Percentiles rank a stretch among this genome's conserved stretches.
These are phyloP conservation scores for Phytophthora tubulina DNA, from an alignment of 352 stramenopile species.

Conservation along the genomic window DNA sequence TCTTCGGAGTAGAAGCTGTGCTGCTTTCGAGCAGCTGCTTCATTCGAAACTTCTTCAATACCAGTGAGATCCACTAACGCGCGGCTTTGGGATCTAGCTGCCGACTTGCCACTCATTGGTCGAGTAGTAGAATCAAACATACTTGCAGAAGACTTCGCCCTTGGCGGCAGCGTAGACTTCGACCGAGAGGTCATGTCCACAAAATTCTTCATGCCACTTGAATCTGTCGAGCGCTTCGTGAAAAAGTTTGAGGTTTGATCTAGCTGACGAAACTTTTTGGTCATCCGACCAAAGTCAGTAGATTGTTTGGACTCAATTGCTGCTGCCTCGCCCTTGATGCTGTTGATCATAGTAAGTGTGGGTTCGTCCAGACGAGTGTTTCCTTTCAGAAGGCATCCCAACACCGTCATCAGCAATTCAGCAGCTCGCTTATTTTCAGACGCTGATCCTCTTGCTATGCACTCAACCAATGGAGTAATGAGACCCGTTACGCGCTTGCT, in stretches of 20 bases:
- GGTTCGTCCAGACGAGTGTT: constrained; percentile 64
- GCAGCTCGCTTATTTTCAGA: constrained; percentile 73
- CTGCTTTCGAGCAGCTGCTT: constrained; percentile 63
- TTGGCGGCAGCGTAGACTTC: constrained; percentile 36
- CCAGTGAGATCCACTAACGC: constrained; percentile 60
- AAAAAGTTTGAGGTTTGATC: constrained; percentile 67
- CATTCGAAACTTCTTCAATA: constrained; percentile 50
- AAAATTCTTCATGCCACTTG: constrained; percentile 21
- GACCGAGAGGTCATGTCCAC: constrained; percentile 34
- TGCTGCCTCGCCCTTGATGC: constrained; percentile 54
- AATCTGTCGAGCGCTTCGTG: constrained; percentile 42
- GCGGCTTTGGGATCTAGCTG: constrained; percentile 56
- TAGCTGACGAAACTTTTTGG: constrained; percentile 74
- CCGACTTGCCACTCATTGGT: constrained; percentile 71
- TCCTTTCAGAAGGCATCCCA: constrained; percentile 61
- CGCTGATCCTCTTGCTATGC: constrained; percentile 52
- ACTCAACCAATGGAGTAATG: constrained; percentile 63
- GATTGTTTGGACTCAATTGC: constrained; percentile 73
- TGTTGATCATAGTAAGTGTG: constrained; percentile 58
- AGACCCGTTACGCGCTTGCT: constrained; percentile 68
- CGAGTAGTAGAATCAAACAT: constrained; percentile 33
- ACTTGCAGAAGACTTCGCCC: constrained; percentile 20
- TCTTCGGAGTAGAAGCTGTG: constrained; percentile 85
- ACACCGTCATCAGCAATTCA: constrained; percentile 74
- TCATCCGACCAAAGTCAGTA: constrained; percentile 72